Evolutionary conservation across 202 grass and related monocot genomes (phyloP).

Genomic region (Dendrocalamus latiflorus): DNA sequence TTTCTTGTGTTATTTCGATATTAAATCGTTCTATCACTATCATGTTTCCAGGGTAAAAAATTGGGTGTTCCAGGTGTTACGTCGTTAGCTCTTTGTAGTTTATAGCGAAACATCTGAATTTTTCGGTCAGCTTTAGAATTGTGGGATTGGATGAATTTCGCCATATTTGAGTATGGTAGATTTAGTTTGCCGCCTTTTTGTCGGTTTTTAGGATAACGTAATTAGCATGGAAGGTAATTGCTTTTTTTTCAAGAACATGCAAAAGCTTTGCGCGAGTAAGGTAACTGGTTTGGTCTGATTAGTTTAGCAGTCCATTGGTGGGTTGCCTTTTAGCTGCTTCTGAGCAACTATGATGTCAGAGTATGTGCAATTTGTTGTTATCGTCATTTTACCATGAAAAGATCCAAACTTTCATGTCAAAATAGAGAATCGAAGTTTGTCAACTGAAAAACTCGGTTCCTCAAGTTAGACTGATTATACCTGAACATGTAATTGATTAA

Average conservation of each 20-base stretch:
- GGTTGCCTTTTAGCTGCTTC: conserved; percentile 28
- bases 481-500: not conserved
- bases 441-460: not conserved
- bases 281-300: conserved; percentile 18
- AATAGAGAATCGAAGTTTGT: conserved; percentile 5
- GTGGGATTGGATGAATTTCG: not conserved
- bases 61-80: not conserved
- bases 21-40: not conserved
- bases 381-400: not conserved
- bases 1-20: not conserved
- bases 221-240: conserved; percentile 11
- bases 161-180: not conserved
- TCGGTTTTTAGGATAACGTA: conserved; percentile 1
- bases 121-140: not conserved
- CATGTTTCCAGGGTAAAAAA: not conserved
- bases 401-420: conserved; percentile 3
- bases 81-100: not conserved
- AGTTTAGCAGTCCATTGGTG: not conserved
- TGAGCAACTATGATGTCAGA: not conserved
- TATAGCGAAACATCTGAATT: not conserved
- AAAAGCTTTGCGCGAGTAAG: not conserved
- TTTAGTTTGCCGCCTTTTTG: conserved; percentile 7
- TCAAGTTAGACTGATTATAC: not conserved
- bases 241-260: too few species aligned
- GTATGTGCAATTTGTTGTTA: not conserved